Evolutionary conservation across 192 early-diverging fungal species (phyloP), one percentile per base, ranked within the genome.

Genomic region (Coemansia asiatica): DNA sequence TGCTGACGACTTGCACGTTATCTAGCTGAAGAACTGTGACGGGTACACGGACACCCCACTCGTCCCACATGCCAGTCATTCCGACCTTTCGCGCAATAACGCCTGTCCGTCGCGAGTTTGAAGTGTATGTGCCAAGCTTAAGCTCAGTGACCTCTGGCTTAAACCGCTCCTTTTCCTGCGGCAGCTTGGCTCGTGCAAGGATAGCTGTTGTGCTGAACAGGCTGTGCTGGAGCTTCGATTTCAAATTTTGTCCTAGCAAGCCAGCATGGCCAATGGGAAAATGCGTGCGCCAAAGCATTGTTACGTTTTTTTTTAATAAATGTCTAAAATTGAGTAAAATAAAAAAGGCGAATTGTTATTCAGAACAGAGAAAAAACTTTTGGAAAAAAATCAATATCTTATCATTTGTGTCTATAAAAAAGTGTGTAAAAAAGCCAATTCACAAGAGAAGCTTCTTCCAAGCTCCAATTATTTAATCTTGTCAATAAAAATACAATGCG

Each of bases 31-130:
- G 61, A 44, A 98, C 83, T 19, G 96, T 98, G 7, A 95, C 92
- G 22, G 95, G 94, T 29, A 93, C 87, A 69, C 92, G 84, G 16
- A 86, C 86, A 36, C 95, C 96, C 88, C 91, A 95, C 66, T 95
- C 94, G 79, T 94, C 90, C 94, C 94, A 98, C 65, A 94, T 79
- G 15, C 88, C 87, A 16, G 90, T 90, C 95, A 97, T 98, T n/a
- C 96, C 96, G 83, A 89, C 87, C 79, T 98, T 98, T 66, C 85
- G 77, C 31, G 88, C 96, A 61, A 98, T 87, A 9, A 92, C 78
- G 27, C 96, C 96, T 18, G 87, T 84, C 26, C 91, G 85, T 71
- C 82, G 63, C 35, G 90, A 89, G 8, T 88, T 57, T 25, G 73
- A 67, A 1, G 72, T 80, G 60, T 78, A 83, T 16, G 47, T 33